phyloP scores from a whole-genome alignment of 2,329 filamentous ascomycete genomes.

The Hortaea werneckii region DNA sequence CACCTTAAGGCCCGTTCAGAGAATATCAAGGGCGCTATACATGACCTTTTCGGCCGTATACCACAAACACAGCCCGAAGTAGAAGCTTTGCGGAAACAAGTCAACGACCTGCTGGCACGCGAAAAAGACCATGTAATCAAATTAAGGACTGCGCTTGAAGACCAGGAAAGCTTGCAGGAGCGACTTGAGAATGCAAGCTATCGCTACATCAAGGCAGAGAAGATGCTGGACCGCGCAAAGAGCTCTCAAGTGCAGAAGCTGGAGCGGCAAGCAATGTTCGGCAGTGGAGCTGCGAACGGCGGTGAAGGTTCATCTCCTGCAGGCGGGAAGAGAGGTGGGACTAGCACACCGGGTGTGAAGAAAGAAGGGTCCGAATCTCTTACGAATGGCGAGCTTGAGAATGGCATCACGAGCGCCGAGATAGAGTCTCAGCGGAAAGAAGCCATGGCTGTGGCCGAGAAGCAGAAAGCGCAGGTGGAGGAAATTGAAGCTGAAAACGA shows the following conservation, averaged over 20 bases:
- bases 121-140: slow-evolving; percentile 54
- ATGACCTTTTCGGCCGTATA: slow-evolving; percentile 50
- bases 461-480: slow-evolving; percentile 83
- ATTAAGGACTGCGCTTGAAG: slow-evolving; percentile 18
- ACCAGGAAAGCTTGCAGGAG: slow-evolving; percentile 51
- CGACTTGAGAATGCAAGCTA: slow-evolving; percentile 81
- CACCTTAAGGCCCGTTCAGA: slow-evolving; percentile 70
- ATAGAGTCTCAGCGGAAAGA: slow-evolving; percentile 69
- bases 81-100: slow-evolving; percentile 60
- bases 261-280: slow-evolving; percentile 76
- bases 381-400: slow-evolving; percentile 43
- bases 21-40: slow-evolving; percentile 64
- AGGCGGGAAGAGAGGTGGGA: slow-evolving; percentile 26
- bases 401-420: slow-evolving; percentile 51
- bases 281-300: slow-evolving; percentile 35
- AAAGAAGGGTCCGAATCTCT: slow-evolving; percentile 35
- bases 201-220: slow-evolving; percentile 89
- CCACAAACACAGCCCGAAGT: slow-evolving; percentile 54
- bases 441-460: slow-evolving; percentile 62
- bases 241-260: slow-evolving; percentile 85
- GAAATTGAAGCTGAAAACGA: slow-evolving; percentile 67
- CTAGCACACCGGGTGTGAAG: slow-evolving; percentile 30
- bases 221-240: slow-evolving; percentile 80
- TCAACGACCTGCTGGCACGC: slow-evolving; percentile 63
- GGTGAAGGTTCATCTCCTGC: slow-evolving; percentile 33